Conservation (phyloP, 352 stramenopile species). For the Phytopythium chamaehyphon region DNA sequence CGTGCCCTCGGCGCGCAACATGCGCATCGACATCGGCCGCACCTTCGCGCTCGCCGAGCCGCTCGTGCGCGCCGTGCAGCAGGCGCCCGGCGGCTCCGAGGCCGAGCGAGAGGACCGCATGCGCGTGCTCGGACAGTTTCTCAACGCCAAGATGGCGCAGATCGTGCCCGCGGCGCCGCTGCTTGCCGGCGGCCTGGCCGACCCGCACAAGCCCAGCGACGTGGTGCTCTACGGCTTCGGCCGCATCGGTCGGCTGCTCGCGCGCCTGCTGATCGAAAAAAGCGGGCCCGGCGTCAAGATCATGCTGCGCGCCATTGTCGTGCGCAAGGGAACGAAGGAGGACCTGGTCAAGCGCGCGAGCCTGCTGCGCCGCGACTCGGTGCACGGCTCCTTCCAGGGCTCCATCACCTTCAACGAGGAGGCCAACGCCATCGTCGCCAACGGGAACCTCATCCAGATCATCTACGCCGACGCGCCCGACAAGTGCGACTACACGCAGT, state of each 20-base stretch:
- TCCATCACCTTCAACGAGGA: slow-evolving; percentile 84
- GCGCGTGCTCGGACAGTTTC: slow-evolving; percentile 37
- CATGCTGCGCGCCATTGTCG: slow-evolving; percentile 86
- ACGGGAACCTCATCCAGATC: slow-evolving; percentile 86
- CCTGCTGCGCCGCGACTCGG: slow-evolving; percentile 82
- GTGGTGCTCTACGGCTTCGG: slow-evolving; percentile 87
- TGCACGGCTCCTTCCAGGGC: slow-evolving; percentile 80
- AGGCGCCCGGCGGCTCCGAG: slow-evolving; percentile 25
- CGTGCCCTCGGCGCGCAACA: slow-evolving; percentile 50
- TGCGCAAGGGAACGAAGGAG: slow-evolving; percentile 80
- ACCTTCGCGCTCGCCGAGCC: slow-evolving; percentile 66
- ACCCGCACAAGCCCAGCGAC: slow-evolving; percentile 64
- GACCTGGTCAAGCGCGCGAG: slow-evolving; percentile 81
- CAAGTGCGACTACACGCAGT: slow-evolving; percentile 86
- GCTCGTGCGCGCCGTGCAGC: slow-evolving; percentile 39
- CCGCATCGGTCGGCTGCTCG: slow-evolving; percentile 81
- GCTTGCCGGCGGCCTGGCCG: background rate
- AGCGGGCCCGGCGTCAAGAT: slow-evolving; percentile 81
- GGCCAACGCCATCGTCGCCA: slow-evolving; percentile 83
- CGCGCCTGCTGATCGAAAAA: slow-evolving; percentile 80
- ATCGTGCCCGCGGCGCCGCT: slow-evolving; percentile 19
- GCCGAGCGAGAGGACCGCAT: slow-evolving; percentile 38
- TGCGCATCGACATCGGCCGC: slow-evolving; percentile 78
- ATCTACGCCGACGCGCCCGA: slow-evolving; percentile 81
- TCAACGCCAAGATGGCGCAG: slow-evolving; percentile 58